Evolutionary conservation across 2,329 filamentous ascomycete genomes (phyloP), one percentile per base, ranked within the genome.

Genomic region (Alternaria sp.): DNA sequence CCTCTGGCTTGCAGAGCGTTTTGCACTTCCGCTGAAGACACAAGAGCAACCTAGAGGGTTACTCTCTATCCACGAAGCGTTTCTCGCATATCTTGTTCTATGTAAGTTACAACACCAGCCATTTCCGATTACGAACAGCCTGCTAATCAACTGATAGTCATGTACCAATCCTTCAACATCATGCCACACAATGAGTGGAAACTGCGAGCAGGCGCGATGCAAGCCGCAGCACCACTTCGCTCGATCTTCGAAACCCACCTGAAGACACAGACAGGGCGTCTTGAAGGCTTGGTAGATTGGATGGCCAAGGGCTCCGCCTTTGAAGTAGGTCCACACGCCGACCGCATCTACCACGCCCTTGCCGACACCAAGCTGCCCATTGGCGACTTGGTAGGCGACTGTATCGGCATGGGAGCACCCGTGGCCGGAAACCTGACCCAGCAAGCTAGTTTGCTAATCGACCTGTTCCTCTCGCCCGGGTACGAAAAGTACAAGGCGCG

Each of bases 1-100:
- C 4, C 83, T 87, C 67, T 91, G 86, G 68, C 80, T 91, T 41
- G 87, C 86, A 0, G 81, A 89, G 3, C 83, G 85, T 5, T 90
- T 91, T 72, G 86, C 87, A 49, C 79, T 92, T 4, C 89, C 90
- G 0, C 80, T 93, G 39, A 91, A 91, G 80, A 88, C 86, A 0
- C 74, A 77, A 3, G 81, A 86, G 11, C 85, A 87, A 51, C 86
- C 87, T 3, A 85, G 83, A 65, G 90, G 89, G 3, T 53, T 85
- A 7, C 46, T 85, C 18, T 79, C 81, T 1, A 67, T 82, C 16
- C 76, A 82, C 12, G 80, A 85, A 61, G 75, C 81, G 0, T 85
- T 85, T 68, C 79, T 75, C 2, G 76, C 89, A 0, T 83, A 93
- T 20, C 83, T 89, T 0, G 83, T 88, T 9, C 85, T 93, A 49